Evolutionary conservation across 2,329 filamentous ascomycete genomes (phyloP).

Genomic region (Botrytis deweyae): DNA sequence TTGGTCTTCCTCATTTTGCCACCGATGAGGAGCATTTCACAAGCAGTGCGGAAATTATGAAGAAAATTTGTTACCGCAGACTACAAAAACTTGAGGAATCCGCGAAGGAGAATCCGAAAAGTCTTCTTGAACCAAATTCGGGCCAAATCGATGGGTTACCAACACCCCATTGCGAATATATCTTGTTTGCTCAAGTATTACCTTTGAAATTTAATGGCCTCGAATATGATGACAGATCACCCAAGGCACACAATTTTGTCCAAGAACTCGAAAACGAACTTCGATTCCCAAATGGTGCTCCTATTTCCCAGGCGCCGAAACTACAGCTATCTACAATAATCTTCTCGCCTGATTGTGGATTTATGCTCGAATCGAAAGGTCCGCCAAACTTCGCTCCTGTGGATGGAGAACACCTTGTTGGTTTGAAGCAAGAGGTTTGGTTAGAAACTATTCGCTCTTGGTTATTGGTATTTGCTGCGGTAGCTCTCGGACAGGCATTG

Average conservation of each 20-base stretch:
- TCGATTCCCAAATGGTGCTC: constrained; percentile 59
- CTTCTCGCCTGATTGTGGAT: constrained; percentile 68
- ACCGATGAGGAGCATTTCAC: constrained; percentile 55
- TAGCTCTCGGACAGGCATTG: constrained; percentile 61
- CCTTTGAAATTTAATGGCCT: constrained; percentile 26
- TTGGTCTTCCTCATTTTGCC: constrained; percentile 80
- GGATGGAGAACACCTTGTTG: constrained; percentile 56
- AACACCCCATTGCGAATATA: constrained; percentile 80
- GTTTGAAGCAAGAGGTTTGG: constrained; percentile 61
- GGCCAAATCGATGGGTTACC: constrained; percentile 61
- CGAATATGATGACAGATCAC: constrained; percentile 37
- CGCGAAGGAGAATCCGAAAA: constrained; percentile 55
- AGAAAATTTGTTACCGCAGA: constrained; percentile 66
- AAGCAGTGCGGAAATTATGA: constrained; percentile 64
- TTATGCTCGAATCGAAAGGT: constrained; percentile 64
- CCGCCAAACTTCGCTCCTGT: constrained; percentile 54
- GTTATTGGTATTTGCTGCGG: constrained; percentile 54
- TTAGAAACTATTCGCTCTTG: constrained; percentile 58
- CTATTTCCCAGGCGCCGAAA: constrained; percentile 51
- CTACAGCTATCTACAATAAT: constrained; percentile 63
- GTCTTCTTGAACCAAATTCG: constrained; percentile 75
- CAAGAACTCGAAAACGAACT: constrained; percentile 62
- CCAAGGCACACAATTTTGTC: constrained; percentile 44
- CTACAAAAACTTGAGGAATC: constrained; percentile 64
- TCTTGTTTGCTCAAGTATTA: constrained; percentile 80